Evolutionary conservation across 305 asterid genomes (phyloP).

Genomic region (Solanum hybrid): DNA sequence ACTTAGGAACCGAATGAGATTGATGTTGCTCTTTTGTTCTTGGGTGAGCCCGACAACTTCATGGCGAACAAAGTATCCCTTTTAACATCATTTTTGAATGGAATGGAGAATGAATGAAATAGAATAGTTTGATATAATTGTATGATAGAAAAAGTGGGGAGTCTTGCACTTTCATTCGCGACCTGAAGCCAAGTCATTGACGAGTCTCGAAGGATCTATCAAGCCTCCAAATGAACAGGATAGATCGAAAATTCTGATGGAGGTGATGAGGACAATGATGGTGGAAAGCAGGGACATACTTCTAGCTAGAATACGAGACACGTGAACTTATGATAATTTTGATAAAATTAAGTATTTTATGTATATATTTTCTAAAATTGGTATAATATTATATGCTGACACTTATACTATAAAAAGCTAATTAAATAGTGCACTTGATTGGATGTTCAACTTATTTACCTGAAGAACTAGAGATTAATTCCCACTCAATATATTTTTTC

Average conservation of each 20-base stretch:
- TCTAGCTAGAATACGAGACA: neutral
- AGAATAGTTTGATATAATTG: neutral
- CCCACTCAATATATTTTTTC: too few species aligned
- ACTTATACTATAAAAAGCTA: too few species aligned
- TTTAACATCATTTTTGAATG: too few species aligned
- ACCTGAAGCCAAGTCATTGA: neutral
- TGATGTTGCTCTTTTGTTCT: neutral
- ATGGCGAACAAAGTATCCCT: neutral
- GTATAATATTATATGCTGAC: too few species aligned
- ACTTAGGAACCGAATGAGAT: neutral
- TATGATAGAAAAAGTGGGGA: too few species aligned
- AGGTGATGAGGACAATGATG: neutral
- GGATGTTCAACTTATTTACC: neutral
- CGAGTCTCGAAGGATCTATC: too few species aligned
- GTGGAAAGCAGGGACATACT: too few species aligned
- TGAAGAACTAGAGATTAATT: neutral
- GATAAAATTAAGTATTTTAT: too few species aligned
- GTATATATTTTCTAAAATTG: too few species aligned
- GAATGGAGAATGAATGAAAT: neutral
- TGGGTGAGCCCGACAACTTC: accelerated
- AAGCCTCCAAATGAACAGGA: neutral
- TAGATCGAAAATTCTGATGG: neutral
- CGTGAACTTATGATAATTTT: too few species aligned
- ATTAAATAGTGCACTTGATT: neutral
- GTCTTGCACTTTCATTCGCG: neutral